Evolutionary conservation across 495 filamentous ascomycete genomes (phyloP), one percentile per base, ranked within the genome.

Genomic region (Bacidia gigantensis): DNA sequence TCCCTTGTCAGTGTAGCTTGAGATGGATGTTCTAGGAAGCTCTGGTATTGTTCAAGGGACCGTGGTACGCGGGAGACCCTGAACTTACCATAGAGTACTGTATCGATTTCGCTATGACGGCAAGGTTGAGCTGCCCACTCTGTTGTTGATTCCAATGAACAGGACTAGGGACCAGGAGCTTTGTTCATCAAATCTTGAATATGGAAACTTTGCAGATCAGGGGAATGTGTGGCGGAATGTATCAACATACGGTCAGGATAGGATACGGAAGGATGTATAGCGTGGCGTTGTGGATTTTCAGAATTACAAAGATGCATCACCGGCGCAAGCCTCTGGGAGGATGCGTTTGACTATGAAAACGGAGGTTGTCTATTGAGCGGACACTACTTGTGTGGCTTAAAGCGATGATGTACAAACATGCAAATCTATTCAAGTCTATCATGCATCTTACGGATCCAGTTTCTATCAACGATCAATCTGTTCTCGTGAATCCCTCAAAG

Each of bases 401-500:
- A 35, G 29, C 29, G 29, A 7, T 35, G 29, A 35, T 35, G 29
- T 35, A 35, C 29, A 35, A 35, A 5, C 29, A 35, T 7, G 14
- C 29, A 5, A 35, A 35, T 7, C 14, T 14, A 35, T 35, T 35
- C 29, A 35, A 35, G 29, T 35, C 29, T 35, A 35, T 35, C 29
- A 35, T 14, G 7, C 29, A 7, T 35, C 29, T 14, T 35, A n/a
- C n/a, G n/a, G n/a, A n/a, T n/a, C n/a, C n/a, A n/a, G n/a, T n/a
- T n/a, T n/a, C n/a, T n/a, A n/a, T n/a, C n/a, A n/a, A n/a, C n/a
- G n/a, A n/a, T n/a, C n/a, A n/a, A n/a, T n/a, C n/a, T n/a, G n/a
- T 14, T 35, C 5, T 35, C 29, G 5, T 14, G 7, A 35, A 35
- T 7, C 7, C 29, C 66, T 58, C 78, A 52, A 25, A 50, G 29